Base-by-base conservation (phyloP, 345 rosid genomes). In the Turritis glabra region DNA sequence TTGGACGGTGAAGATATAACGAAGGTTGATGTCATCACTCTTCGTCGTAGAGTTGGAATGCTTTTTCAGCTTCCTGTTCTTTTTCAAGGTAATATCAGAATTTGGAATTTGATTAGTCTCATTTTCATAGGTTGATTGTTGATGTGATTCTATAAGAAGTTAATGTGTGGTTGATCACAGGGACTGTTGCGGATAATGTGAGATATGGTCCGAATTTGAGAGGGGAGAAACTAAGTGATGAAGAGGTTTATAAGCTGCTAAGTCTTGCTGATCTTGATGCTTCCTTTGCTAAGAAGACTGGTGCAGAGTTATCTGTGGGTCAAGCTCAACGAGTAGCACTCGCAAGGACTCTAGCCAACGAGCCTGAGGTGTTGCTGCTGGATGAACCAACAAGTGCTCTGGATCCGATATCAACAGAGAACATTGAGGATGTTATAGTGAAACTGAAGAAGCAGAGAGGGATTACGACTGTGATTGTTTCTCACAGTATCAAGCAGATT, bases 291-390 rank as follows among this genome's bases (percentile, higher is more conserved):
- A 71, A 46, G 53, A 94, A 87, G 82, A 79, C 38, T 18, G 86
- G 87, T n/a, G 46, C 67, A 4, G 96, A 90, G 65, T 69, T 91
- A 68, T 91, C 97, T 0, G 96, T 90, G 0, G 97, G 97, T 40
- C 96, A 94, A 84, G 90, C 92, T n/a, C 98, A 90, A 63, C 80
- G 98, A 69, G 98, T 91, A 44, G 97, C 98, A 0, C 91, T 94
- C 41, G 97, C 98, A 1, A 81, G 97, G 77, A 94, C 97, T 4
- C 74, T 94, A 32, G 98, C 97, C 6, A 91, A 91, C 27, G 89
- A 87, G 17, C 98, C 97, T 0, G 95, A 90, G 84, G 93, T 94
- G 64, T 75, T 94, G 69, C 76, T 94, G 8, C 77, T 90, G 41
- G 95, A 94, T 57, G 93, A 91, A 71, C 97, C 97, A 3, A 91